Base-by-base conservation (phyloP, 768 basidiomycete species). In the Leccinum broughii region DNA sequence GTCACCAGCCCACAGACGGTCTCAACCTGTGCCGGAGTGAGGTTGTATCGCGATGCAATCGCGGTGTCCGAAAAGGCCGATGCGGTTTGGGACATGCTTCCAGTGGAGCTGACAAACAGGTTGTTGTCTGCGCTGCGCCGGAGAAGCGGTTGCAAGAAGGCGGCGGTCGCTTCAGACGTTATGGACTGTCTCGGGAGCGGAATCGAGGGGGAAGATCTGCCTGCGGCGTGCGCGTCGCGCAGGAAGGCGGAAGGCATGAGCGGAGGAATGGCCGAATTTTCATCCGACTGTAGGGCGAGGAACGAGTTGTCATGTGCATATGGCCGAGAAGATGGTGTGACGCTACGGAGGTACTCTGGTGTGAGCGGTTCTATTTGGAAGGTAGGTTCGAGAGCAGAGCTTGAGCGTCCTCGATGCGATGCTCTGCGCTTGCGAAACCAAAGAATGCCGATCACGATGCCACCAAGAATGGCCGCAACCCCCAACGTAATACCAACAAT, bases 11-110 rank as follows among this genome's bases (percentile, higher is more conserved):
- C 65, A 3, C 65, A 39, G 30, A 70, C 48, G 34, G 62, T 26
- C 24, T 62, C 59, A 28, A 60, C 30, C 50, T 70, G 67, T 0
- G 52, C 57, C 26, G 44, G 17, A 5, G 60, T 66, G 26, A 71
- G 59, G 34, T 46, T 41, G 14, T 56, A 49, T 15, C 34, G 53
- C 44, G 52, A 34, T 11, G 26, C 4, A 3, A 20, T 15, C 35
- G 26, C 30, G 3, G 60, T 0, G 22, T 62, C 62, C 4, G 24
- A 46, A 20, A 39, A 50, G 49, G 49, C 14, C 1, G 52, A 49
- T 4, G 15, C 26, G 37, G 28, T 39, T 7, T 39, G 39, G 39
- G 39, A 39, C 13, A 39, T 39, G 39, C 15, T 30, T 8, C 30
- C 30, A 30, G 30, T 39, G 17, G 37, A 39, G 37, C 37, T 39